Percentiles rank a stretch among this genome's conserved stretches.
Evolutionary conservation across 176 grass and related monocot species (phyloP).

Genomic region (Hordeum marinum): DNA sequence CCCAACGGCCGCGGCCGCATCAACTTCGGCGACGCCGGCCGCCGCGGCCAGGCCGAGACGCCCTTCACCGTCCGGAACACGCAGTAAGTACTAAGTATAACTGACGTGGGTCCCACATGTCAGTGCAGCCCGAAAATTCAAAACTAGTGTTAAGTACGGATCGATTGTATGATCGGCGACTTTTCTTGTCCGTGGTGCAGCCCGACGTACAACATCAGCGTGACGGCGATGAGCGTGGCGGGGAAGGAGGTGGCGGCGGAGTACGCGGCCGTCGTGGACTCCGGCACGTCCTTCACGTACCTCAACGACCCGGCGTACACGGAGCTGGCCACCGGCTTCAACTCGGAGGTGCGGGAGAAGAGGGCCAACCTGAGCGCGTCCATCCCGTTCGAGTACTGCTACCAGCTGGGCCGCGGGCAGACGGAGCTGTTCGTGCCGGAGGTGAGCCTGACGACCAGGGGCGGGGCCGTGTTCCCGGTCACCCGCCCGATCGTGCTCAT

Average conservation of each 20-base stretch:
- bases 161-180: no score
- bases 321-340: constrained; percentile 25
- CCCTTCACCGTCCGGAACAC: constrained; percentile 17
- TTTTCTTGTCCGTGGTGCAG: constrained; percentile 18
- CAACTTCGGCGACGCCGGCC: constrained; percentile 71
- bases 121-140: not conserved
- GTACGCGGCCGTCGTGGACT: constrained; percentile 61
- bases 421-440: not conserved
- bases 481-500: not conserved
- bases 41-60: constrained; percentile 51
- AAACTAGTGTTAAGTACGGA: no score
- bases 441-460: constrained; percentile 39
- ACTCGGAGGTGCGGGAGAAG: not conserved
- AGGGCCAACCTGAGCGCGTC: not conserved
- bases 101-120: not conserved
- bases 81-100: not conserved
- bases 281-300: constrained; percentile 62
- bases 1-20: constrained; percentile 48
- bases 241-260: not conserved
- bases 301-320: constrained; percentile 54
- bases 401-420: not conserved
- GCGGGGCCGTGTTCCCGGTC: constrained; percentile 39
- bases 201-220: constrained; percentile 56
- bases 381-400: constrained; percentile 54
- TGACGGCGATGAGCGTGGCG: constrained; percentile 38